These are phyloP conservation scores for Eucalyptus pauciflora DNA, from an alignment of 345 rosid species.

Conservation along the genomic window DNA sequence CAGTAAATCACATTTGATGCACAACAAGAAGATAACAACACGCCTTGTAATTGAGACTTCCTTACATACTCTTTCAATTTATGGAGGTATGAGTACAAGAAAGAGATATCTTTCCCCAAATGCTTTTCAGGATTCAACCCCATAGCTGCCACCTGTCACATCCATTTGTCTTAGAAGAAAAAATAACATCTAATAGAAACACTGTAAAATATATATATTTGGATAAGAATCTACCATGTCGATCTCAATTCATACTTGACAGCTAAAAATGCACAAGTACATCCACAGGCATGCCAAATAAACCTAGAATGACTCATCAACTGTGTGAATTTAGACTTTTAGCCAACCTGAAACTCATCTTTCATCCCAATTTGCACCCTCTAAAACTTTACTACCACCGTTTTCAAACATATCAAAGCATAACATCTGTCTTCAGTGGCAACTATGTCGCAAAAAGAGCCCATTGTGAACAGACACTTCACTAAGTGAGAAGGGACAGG, in stretches of 20 bases:
- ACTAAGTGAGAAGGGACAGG: not conserved
- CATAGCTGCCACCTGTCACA: conserved; percentile 79
- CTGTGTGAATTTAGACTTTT: not conserved
- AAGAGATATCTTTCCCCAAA: conserved; percentile 75
- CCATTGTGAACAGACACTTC: not conserved
- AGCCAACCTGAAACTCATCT: not conserved
- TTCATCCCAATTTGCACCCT: not conserved
- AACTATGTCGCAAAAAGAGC: not conserved
- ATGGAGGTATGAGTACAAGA: conserved; percentile 57
- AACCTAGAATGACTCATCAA: not conserved
- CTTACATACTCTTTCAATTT: conserved; percentile 76
- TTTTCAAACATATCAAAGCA: not conserved
- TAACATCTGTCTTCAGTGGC: not conserved
- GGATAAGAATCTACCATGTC: not conserved
- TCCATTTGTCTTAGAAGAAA: not conserved
- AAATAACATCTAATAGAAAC: not conserved
- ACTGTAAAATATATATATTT: not conserved
- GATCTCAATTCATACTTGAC: not conserved
- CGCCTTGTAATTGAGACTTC: not conserved
- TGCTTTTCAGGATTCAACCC: conserved; percentile 88
- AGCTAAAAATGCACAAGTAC: not conserved
- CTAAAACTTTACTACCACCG: not conserved
- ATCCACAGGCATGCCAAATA: not conserved
- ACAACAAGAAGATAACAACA: not conserved
- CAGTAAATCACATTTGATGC: not conserved